Evolutionary conservation across 2,329 filamentous ascomycete genomes (phyloP), one percentile per base, ranked within the genome.

Genomic region (Clarireedia sp.): DNA sequence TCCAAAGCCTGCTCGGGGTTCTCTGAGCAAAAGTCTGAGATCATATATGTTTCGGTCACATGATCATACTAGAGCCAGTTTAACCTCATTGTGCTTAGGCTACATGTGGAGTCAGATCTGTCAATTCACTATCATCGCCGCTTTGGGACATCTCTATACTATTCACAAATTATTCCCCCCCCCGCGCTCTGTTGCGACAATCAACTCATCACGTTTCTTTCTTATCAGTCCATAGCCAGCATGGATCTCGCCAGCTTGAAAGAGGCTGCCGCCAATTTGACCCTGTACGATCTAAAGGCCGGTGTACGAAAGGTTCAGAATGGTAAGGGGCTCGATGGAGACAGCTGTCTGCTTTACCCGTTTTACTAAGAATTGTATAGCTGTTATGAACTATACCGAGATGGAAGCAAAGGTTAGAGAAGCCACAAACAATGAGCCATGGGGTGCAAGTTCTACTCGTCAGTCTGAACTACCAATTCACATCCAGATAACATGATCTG

Each of bases 351-450:
- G 23, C 57, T 60, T 57, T 14, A 37, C 23, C 6, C 45, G n/a
- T 14, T 46, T n/a, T 21, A 50, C 66, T 70, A 49, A 69, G 60
- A 48, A 29, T 17, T 54, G 36, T 61, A 57, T 51, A 89, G 85
- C 85, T 60, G 85, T 88, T 58, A 88, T 89, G 85, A 89, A 89
- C 70, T 87, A 87, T 69, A 89, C 86, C 36, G 85, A 89, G 67
- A 86, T 86, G 82, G 83, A 87, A 70, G 70, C 80, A 57, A 85
- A 85, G 74, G 90, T 97, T 63, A 87, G 94, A 72, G 94, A 99
- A 78, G 94, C 94, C 29, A 99, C 94, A 38, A 99, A 99, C 75
- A 97, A 97, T 72, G 94, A 99, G 72, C 94, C 94, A 56, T 99
- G 94, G 94, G 94, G 61, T 38, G 60, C 60, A 19, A 60, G 58